Evolutionary conservation across 306 rosid genomes (phyloP).

Genomic region (Cicer yamashitae): DNA sequence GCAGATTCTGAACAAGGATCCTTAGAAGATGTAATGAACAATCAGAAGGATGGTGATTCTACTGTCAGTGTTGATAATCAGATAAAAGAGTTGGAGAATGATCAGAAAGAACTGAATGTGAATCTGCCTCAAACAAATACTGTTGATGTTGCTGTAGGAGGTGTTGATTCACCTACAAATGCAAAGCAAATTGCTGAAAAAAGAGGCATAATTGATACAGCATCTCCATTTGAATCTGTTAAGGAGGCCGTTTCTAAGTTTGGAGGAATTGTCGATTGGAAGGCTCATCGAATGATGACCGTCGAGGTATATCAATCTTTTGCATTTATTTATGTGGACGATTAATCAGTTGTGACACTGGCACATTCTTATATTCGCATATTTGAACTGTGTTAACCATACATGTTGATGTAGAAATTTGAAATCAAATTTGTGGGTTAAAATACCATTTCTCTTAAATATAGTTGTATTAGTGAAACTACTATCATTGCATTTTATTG

Average conservation of each 20-base stretch:
- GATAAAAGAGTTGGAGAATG: slow-evolving; percentile 41
- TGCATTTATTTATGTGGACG: background rate
- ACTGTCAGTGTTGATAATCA: slow-evolving; percentile 12
- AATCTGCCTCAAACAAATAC: slow-evolving; percentile 43
- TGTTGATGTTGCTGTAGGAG: slow-evolving; percentile 1
- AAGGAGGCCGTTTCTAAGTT: slow-evolving; percentile 95
- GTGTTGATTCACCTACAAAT: slow-evolving; percentile 49
- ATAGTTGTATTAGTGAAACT: too few relatives aligned
- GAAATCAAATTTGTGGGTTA: too few relatives aligned
- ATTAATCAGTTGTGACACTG: too few relatives aligned
- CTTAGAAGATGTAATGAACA: slow-evolving; percentile 25
- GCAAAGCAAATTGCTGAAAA: slow-evolving; percentile 50
- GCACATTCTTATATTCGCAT: too few relatives aligned
- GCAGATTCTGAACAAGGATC: slow-evolving; percentile 41
- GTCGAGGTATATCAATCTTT: slow-evolving; percentile 70
- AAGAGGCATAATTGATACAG: slow-evolving; percentile 81
- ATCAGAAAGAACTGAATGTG: slow-evolving; percentile 13
- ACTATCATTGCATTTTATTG: too few relatives aligned
- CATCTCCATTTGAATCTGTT: slow-evolving; percentile 95
- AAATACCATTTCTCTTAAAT: too few relatives aligned
- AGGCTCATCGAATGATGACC: slow-evolving; percentile 83
- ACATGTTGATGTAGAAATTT: too few relatives aligned
- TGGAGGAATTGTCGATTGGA: slow-evolving; percentile 99
- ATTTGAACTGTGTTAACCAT: too few relatives aligned
- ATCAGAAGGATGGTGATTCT: slow-evolving; percentile 34